Percentiles rank a stretch among this genome's conserved stretches.
Conservation (phyloP, 2,329 filamentous ascomycete genomes). For the Torrubiella hemipterigena region DNA sequence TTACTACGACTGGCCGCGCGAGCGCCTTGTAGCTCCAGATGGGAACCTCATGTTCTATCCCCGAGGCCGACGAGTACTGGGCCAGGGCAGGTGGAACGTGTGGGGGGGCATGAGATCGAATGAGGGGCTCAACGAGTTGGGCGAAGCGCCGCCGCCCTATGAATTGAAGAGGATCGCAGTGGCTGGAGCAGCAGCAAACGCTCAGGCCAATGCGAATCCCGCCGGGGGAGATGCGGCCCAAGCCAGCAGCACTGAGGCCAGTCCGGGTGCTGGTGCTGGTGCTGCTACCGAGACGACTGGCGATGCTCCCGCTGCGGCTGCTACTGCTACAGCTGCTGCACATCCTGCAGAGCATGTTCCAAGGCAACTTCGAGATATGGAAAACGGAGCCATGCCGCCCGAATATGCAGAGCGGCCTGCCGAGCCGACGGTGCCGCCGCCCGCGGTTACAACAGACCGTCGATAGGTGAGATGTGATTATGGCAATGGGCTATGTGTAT, state of each 20-base stretch:
- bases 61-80: background rate
- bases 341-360: no score
- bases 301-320: no score
- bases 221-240: background rate
- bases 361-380: background rate
- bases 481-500: no score
- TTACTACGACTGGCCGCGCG: conserved; percentile 96
- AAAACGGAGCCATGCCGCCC: background rate
- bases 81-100: background rate
- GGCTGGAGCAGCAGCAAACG: no score
- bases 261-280: no score
- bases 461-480: no score
- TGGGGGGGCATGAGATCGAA: conserved; percentile 14
- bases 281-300: no score
- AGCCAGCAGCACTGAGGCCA: background rate
- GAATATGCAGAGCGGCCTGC: background rate
- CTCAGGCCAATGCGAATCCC: background rate
- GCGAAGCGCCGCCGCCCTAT: conserved; percentile 56
- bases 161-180: conserved; percentile 19
- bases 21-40: conserved; percentile 1
- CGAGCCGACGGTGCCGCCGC: background rate
- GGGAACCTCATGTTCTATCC: background rate
- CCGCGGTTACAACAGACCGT: background rate
- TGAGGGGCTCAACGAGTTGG: conserved; percentile 51
- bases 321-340: no score